Evolutionary conservation across 495 filamentous ascomycete genomes (phyloP).

Genomic region (Amphirosellinia nigrospora): DNA sequence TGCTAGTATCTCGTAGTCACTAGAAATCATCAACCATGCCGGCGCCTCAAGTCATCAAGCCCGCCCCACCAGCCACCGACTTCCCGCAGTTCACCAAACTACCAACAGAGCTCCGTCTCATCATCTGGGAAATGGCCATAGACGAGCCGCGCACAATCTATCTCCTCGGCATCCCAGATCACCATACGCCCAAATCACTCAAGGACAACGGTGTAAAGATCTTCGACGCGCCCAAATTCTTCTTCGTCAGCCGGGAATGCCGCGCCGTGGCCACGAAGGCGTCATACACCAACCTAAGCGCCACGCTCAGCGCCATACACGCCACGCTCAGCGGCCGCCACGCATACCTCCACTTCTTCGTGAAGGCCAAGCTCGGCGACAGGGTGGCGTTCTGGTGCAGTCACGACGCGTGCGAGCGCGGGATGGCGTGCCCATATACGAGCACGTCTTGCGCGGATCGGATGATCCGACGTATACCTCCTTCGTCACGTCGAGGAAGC

Average conservation of each 20-base stretch:
- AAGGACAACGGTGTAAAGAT: not conserved
- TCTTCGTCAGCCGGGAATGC: not conserved
- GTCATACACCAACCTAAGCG: not conserved
- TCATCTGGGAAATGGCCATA: not conserved
- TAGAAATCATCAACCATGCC: not conserved
- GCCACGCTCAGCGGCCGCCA: too few relatives aligned
- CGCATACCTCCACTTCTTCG: too few relatives aligned
- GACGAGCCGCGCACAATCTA: not conserved
- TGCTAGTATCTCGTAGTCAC: not conserved
- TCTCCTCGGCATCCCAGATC: not conserved
- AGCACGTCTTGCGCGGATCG: not conserved
- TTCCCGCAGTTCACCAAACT: not conserved
- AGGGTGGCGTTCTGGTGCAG: not conserved
- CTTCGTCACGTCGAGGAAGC: not conserved
- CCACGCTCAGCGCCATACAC: not conserved
- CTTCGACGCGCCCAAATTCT: not conserved
- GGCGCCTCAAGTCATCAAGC: not conserved
- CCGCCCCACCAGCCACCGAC: not conserved
- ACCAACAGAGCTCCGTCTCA: not conserved
- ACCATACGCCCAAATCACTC: not conserved
- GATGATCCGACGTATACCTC: not conserved
- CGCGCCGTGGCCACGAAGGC: not conserved
- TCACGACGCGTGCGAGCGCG: not conserved
- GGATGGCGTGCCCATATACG: not conserved
- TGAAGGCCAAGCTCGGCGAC: not conserved